Conservation (phyloP, 176 grass and related monocot species). For the Elaeis guineensis region DNA sequence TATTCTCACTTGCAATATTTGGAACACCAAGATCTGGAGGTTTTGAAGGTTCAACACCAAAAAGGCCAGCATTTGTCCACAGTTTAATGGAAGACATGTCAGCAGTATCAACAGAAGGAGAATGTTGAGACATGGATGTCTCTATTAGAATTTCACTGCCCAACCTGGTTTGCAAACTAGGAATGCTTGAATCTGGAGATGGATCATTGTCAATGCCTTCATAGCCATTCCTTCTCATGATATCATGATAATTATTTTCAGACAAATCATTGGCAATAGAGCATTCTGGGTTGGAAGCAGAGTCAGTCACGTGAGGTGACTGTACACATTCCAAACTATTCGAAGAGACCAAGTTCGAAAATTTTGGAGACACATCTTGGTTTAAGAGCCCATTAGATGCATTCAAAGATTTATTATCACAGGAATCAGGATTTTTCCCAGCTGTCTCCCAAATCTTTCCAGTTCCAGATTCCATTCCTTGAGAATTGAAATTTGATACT, state of each 20-base stretch:
- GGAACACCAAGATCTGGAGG: conserved; percentile 56
- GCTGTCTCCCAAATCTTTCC: conserved; percentile 3
- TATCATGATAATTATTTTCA: conserved; percentile 28
- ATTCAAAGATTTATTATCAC: conserved; percentile 12
- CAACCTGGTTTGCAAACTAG: conserved; percentile 15
- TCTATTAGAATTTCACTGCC: conserved; percentile 8
- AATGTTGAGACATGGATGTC: conserved; percentile 14
- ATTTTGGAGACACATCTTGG: conserved; percentile 19
- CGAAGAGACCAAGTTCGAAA: conserved; percentile 34
- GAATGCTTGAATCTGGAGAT: conserved; percentile 20
- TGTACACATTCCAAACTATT: conserved; percentile 21
- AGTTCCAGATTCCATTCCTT: conserved; percentile 19
- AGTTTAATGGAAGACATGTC: conserved; percentile 58
- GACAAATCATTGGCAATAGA: conserved; percentile 18
- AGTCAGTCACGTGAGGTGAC: conserved; percentile 18
- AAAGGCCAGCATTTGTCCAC: conserved; percentile 98
- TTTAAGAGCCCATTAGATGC: conserved; percentile 22
- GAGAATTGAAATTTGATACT: conserved; percentile 22
- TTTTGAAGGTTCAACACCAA: conserved; percentile 93
- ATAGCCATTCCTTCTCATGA: conserved; percentile 20
- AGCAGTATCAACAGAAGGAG: conserved; percentile 28
- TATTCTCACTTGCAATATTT: conserved; percentile 33
- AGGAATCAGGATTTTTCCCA: conserved; percentile 30
- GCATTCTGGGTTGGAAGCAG: conserved; percentile 13
- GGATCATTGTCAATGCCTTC: conserved; percentile 25